Conservation (phyloP, 2,329 filamentous ascomycete species). For the Botrytis elliptica region DNA sequence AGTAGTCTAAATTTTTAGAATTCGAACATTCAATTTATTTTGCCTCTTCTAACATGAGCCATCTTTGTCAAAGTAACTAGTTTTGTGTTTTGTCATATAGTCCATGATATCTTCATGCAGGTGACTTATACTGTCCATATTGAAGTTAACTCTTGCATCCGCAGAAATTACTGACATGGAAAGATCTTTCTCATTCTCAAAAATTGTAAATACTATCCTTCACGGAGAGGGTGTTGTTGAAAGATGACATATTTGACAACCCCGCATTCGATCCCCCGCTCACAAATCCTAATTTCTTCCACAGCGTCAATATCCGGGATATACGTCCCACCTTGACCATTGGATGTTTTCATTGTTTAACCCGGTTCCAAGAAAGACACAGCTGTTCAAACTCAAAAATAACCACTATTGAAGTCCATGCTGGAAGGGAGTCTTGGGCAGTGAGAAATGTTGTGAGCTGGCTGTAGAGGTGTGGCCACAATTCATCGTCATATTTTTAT, state of each 20-base stretch:
- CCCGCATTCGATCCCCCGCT: not conserved
- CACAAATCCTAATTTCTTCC: not conserved
- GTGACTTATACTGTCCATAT: not conserved
- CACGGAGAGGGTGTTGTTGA: not conserved
- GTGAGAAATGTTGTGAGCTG: not conserved
- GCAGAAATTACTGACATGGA: not conserved
- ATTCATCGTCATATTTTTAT: not conserved
- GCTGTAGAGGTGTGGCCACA: not conserved
- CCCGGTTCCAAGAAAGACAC: not conserved
- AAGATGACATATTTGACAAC: not conserved
- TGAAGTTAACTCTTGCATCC: too few relatives aligned
- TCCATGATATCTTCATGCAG: accelerated
- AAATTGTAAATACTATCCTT: not conserved
- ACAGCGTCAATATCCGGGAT: not conserved
- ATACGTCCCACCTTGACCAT: not conserved
- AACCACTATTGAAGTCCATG: not conserved
- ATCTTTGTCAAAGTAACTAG: not conserved
- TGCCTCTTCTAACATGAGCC: not conserved
- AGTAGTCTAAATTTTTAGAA: not conserved
- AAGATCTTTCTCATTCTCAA: not conserved
- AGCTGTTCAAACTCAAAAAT: not conserved
- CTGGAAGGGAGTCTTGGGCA: not conserved
- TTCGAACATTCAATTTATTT: not conserved
- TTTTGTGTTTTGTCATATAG: not conserved
- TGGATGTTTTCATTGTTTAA: not conserved